phyloP scores from a whole-genome alignment of 768 basidiomycete genomes.

The Myochromella boudieri region DNA sequence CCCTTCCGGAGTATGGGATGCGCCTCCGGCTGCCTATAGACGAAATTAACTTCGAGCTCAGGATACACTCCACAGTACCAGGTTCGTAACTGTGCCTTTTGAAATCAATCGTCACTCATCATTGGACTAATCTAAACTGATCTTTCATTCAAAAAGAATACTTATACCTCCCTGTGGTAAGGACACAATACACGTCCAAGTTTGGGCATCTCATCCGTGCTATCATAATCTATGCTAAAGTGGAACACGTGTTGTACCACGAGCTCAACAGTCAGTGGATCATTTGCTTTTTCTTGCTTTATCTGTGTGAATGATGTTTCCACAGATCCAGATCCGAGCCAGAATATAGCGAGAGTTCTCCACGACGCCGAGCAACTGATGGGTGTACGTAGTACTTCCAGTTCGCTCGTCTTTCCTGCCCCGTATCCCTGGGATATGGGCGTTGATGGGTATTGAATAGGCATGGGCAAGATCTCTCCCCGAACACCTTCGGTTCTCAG shows the following conservation, averaged over 20 bases:
- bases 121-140: slow-evolving; percentile 11
- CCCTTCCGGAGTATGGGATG: slow-evolving; percentile 42
- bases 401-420: neutral
- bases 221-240: slow-evolving; percentile 58
- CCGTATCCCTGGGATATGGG: neutral
- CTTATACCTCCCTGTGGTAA: slow-evolving; percentile 60
- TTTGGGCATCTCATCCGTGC: slow-evolving; percentile 76
- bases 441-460: slow-evolving; percentile 2
- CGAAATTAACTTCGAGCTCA: slow-evolving; percentile 78
- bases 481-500: slow-evolving; percentile 67
- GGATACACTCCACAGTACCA: slow-evolving; percentile 53
- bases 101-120: slow-evolving; percentile 1
- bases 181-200: slow-evolving; percentile 64
- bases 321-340: slow-evolving; percentile 36
- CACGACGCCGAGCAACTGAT: slow-evolving; percentile 43
- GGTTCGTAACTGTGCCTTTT: slow-evolving; percentile 34
- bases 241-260: slow-evolving; percentile 58
- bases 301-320: neutral
- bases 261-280: slow-evolving; percentile 45
- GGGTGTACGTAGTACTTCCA: slow-evolving; percentile 36
- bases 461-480: slow-evolving; percentile 65
- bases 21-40: slow-evolving; percentile 74
- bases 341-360: slow-evolving; percentile 33
- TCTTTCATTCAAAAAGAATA: slow-evolving; percentile 48
- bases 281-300: neutral